A percentile compares a stretch with the other conserved stretches of the same genome.
phyloP scores from a whole-genome alignment of 176 grass and related monocot genomes.

The Musa troglodytarum region DNA sequence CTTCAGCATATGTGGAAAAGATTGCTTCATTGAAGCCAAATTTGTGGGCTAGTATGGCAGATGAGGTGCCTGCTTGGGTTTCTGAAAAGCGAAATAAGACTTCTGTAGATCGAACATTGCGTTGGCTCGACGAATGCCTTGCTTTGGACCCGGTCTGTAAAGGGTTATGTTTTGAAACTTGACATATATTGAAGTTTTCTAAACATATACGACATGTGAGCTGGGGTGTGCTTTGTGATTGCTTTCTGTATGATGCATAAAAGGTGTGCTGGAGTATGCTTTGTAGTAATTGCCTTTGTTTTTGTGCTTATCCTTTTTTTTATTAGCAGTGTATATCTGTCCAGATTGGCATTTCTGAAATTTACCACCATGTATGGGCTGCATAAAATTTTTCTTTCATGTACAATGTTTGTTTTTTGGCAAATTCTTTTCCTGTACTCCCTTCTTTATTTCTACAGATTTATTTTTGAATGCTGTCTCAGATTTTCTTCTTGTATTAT shows the following conservation, averaged over 20 bases:
- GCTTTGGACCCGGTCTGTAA: constrained; percentile 48
- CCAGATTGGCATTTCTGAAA: background rate
- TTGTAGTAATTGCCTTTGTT: background rate
- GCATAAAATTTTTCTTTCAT: background rate
- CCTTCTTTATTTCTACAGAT: no score
- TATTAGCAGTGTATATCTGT: background rate
- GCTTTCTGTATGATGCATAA: background rate
- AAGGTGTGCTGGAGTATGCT: background rate
- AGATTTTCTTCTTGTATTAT: constrained; percentile 1
- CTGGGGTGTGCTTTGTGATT: background rate
- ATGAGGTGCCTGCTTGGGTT: constrained; percentile 90
- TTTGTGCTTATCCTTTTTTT: background rate
- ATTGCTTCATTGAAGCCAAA: constrained; percentile 69
- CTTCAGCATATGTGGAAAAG: constrained; percentile 78
- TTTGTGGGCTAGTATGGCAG: constrained; percentile 76
- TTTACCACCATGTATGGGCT: background rate
- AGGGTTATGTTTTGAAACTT: constrained; percentile 3
- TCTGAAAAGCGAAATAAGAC: constrained; percentile 69
- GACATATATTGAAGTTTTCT: background rate
- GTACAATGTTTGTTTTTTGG: background rate
- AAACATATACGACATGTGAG: background rate
- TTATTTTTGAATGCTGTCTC: no score
- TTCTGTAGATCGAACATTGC: constrained; percentile 83
- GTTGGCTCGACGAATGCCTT: constrained; percentile 86
- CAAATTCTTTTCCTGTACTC: no score